phyloP scores from a whole-genome alignment of 164 flowering plant species.

The Brasenia schreberi region DNA sequence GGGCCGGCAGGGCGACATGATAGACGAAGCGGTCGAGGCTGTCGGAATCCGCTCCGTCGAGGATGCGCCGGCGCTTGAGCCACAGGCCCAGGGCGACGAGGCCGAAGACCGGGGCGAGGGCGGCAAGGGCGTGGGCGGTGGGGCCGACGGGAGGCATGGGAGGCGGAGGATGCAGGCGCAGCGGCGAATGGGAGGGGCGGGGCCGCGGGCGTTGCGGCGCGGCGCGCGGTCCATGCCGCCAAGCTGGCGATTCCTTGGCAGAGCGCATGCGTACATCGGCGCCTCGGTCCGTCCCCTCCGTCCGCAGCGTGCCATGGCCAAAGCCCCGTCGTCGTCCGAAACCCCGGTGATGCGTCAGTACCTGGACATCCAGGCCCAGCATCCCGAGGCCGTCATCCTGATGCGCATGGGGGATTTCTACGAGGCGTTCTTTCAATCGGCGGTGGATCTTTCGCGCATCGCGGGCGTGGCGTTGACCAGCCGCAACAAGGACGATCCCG shows the following conservation, averaged over 20 bases:
- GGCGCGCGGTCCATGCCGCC: neutral
- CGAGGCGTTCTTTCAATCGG: neutral
- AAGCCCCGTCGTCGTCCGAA: neutral
- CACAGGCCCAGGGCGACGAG: neutral
- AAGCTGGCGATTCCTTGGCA: neutral
- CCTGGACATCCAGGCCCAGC: neutral
- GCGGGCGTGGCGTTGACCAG: neutral
- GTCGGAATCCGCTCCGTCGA: too few relatives aligned
- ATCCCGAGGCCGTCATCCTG: neutral
- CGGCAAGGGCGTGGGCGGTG: neutral
- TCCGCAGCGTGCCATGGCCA: neutral
- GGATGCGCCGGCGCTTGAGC: too few relatives aligned
- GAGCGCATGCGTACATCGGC: neutral
- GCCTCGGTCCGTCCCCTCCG: neutral
- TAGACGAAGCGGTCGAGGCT: too few relatives aligned
- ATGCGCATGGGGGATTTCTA: neutral
- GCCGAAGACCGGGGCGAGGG: neutral
- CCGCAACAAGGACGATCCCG: neutral
- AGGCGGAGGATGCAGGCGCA: neutral
- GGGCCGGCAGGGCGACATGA: too few relatives aligned
- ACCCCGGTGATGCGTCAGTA: slow-evolving; percentile 1
- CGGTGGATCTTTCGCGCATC: neutral
- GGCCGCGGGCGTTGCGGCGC: neutral
- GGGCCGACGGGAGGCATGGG: neutral
- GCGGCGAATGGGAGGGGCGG: neutral